A percentile compares a stretch with the other conserved stretches of the same genome.
These are phyloP conservation scores for Sinapis alba DNA, from an alignment of 441 rosid species.

Conservation along the genomic window DNA sequence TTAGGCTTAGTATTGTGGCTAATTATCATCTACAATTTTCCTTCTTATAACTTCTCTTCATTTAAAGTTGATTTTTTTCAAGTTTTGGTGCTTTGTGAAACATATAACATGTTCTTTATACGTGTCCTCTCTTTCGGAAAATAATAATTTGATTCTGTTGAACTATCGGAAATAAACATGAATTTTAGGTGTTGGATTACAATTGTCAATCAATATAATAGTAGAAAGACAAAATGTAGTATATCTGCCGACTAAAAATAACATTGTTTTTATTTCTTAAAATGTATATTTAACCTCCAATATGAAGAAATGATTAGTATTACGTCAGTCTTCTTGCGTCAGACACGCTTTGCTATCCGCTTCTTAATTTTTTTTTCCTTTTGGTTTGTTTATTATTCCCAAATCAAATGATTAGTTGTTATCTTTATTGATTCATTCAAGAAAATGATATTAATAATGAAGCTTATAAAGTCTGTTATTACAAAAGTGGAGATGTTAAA, in stretches of 20 bases:
- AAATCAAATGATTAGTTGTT: slow-evolving; percentile 38
- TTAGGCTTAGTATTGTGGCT: slow-evolving; percentile 35
- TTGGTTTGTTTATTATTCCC: slow-evolving; percentile 25
- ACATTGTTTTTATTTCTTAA: neutral
- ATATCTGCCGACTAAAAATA: neutral
- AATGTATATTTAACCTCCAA: neutral
- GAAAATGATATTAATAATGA: too few species aligned
- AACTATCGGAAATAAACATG: slow-evolving; percentile 5
- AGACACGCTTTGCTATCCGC: slow-evolving; percentile 30
- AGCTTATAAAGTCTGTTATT: too few species aligned
- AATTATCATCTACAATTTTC: slow-evolving; percentile 34
- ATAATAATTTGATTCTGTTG: slow-evolving; percentile 8
- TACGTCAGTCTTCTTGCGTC: slow-evolving; percentile 32
- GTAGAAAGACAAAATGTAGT: slow-evolving; percentile 6
- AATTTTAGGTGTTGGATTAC: slow-evolving; percentile 29
- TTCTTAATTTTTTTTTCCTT: slow-evolving; percentile 8
- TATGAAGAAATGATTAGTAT: neutral
- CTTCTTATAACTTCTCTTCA: neutral
- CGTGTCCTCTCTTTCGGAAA: slow-evolving; percentile 19
- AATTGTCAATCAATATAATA: slow-evolving; percentile 15
- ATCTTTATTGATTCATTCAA: neutral
- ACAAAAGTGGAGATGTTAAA: too few species aligned
- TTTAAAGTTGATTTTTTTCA: neutral
- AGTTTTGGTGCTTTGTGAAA: slow-evolving; percentile 40
- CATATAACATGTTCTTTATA: slow-evolving; percentile 41